phyloP scores from a whole-genome alignment of 73 alveolate genomes.

The Tetrahymena thermophila region DNA sequence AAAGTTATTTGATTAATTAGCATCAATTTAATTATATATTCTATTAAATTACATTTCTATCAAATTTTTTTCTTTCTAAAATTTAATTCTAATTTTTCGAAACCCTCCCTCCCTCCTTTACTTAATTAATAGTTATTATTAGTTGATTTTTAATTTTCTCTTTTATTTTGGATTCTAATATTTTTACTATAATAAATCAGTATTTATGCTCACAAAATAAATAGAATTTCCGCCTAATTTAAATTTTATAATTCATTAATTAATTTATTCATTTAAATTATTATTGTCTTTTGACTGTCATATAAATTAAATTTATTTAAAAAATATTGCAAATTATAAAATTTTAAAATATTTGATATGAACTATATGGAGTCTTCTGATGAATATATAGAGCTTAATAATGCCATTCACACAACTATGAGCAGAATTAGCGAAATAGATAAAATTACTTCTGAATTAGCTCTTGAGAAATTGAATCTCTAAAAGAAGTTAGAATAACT shows the following conservation, averaged over 20 bases:
- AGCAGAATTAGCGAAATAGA: neutral
- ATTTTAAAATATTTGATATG: neutral
- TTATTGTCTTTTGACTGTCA: neutral
- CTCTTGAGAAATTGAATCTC: neutral
- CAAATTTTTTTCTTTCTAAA: neutral
- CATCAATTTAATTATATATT: neutral
- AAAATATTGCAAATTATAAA: neutral
- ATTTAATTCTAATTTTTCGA: neutral
- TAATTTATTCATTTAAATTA: no score
- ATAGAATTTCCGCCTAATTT: neutral
- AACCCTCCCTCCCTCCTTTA: neutral
- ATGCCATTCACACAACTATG: no score
- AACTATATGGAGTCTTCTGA: neutral
- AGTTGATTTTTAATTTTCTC: no score
- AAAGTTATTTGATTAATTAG: neutral
- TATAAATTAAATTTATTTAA: no score
- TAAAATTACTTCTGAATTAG: neutral
- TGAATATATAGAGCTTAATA: neutral
- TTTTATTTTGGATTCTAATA: neutral
- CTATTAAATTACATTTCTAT: neutral
- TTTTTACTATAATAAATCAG: neutral
- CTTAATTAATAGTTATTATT: no score
- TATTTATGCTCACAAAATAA: neutral
- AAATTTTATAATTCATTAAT: no score
- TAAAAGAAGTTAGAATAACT: neutral